These are phyloP conservation scores for Diospyros kaki DNA, from an alignment of 148 eudicot genomes.

Conservation along the genomic window DNA sequence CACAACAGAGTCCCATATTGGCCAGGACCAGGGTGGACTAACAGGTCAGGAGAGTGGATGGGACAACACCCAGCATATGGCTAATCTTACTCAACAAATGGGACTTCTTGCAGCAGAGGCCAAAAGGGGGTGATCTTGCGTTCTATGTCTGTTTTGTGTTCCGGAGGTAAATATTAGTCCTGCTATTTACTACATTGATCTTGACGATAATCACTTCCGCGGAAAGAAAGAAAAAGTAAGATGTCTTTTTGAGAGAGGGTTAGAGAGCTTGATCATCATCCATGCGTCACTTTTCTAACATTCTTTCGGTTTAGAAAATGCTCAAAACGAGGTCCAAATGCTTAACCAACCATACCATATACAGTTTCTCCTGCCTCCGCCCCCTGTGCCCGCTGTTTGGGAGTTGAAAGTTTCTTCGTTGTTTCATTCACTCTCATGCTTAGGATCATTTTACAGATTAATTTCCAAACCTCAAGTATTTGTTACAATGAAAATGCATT, in stretches of 20 bases:
- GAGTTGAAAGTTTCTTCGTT: too few relatives aligned
- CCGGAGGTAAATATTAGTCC: constrained; percentile 18
- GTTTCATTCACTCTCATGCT: too few relatives aligned
- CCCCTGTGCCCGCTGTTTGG: too few relatives aligned
- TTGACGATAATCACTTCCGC: not conserved
- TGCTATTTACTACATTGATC: constrained; percentile 3
- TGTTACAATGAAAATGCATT: too few relatives aligned
- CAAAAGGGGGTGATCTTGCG: constrained; percentile 25
- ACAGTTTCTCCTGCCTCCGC: too few relatives aligned
- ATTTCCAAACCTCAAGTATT: too few relatives aligned
- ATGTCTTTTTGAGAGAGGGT: not conserved
- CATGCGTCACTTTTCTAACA: too few relatives aligned
- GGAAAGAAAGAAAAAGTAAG: not conserved
- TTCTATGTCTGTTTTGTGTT: not conserved
- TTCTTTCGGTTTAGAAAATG: too few relatives aligned
- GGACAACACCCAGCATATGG: constrained; percentile 41
- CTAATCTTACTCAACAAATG: constrained; percentile 68
- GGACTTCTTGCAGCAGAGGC: constrained; percentile 51
- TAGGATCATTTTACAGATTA: too few relatives aligned
- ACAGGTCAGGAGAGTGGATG: constrained; percentile 32
- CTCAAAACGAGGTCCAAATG: too few relatives aligned
- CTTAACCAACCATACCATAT: too few relatives aligned
- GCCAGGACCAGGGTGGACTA: constrained; percentile 30
- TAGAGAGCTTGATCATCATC: not conserved
- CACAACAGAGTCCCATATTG: constrained; percentile 23